phyloP scores from a whole-genome alignment of 1,284 basidiomycete genomes.

The Ustilago shanxiensis region DNA sequence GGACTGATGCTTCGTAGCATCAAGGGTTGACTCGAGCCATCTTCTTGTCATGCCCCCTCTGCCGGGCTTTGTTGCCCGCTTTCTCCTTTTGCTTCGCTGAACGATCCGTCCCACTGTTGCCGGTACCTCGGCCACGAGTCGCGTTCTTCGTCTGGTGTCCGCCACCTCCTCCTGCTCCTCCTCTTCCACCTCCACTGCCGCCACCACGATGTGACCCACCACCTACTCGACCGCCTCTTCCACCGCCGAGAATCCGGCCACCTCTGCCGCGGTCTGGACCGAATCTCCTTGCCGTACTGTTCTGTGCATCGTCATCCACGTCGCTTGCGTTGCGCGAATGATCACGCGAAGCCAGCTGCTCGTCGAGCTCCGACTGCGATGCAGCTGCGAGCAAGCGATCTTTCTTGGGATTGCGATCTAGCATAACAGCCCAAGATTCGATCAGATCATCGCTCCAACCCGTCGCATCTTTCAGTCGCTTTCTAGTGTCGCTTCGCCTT shows the following conservation, averaged over 20 bases:
- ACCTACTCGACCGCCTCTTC: slow-evolving; percentile 36
- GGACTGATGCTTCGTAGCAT: background rate
- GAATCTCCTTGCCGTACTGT: slow-evolving; percentile 5
- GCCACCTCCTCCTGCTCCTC: slow-evolving; percentile 12
- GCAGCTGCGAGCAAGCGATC: slow-evolving; percentile 52
- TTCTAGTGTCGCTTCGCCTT: slow-evolving; percentile 25
- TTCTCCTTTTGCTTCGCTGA: slow-evolving; percentile 53
- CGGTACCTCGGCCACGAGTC: slow-evolving; percentile 38
- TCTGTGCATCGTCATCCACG: slow-evolving; percentile 1
- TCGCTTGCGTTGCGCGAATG: slow-evolving; percentile 14
- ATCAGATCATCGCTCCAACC: slow-evolving; percentile 56
- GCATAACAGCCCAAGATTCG: slow-evolving; percentile 61
- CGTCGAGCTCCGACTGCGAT: slow-evolving; percentile 36
- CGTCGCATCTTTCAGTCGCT: slow-evolving; percentile 24
- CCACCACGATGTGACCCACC: slow-evolving; percentile 23
- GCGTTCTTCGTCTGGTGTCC: slow-evolving; percentile 24
- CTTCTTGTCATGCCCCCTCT: slow-evolving; percentile 50
- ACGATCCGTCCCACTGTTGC: slow-evolving; percentile 43
- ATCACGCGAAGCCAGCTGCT: slow-evolving; percentile 9
- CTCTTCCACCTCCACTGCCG: slow-evolving; percentile 25
- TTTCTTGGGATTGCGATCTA: slow-evolving; percentile 57
- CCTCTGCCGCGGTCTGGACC: slow-evolving; percentile 55
- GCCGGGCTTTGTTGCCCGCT: slow-evolving; percentile 49
- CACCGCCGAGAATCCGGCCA: slow-evolving; percentile 44
- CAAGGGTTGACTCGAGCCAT: slow-evolving; percentile 31